These are phyloP conservation scores for Fraxinus platypoda DNA, from an alignment of 305 asterid genomes.

Conservation along the genomic window DNA sequence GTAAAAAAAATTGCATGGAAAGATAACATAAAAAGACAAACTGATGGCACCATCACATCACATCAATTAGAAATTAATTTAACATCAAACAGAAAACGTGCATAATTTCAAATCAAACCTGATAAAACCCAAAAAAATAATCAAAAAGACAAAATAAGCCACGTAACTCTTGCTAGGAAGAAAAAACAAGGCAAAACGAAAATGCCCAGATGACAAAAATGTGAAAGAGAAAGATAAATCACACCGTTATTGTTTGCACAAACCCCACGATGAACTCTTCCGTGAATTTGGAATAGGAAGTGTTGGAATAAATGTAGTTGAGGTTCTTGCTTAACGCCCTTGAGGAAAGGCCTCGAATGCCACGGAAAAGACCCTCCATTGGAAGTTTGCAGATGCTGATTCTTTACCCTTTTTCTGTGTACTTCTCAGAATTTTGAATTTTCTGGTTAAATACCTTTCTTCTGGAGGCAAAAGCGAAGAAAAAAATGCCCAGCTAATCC, in stretches of 20 bases:
- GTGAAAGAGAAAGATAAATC: neutral
- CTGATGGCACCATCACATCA: neutral
- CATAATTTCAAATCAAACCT: neutral
- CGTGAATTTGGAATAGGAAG: slow-evolving; percentile 4
- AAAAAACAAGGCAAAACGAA: neutral
- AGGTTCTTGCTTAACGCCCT: neutral
- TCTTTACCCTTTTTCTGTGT: slow-evolving; percentile 33
- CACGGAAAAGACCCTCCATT: slow-evolving; percentile 36
- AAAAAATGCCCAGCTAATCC: no score
- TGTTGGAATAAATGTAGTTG: slow-evolving; percentile 20
- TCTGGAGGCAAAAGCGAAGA: neutral
- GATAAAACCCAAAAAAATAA: neutral
- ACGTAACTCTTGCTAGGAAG: neutral
- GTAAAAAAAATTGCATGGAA: neutral
- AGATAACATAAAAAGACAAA: neutral
- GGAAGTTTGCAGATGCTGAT: slow-evolving; percentile 46
- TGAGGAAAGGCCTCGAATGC: slow-evolving; percentile 14
- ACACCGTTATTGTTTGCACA: slow-evolving; percentile 1
- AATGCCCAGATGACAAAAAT: neutral
- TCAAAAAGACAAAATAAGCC: neutral
- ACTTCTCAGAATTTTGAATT: neutral
- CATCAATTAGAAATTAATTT: neutral
- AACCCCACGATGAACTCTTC: neutral
- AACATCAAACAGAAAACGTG: neutral
- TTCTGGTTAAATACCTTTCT: neutral